A percentile compares a stretch with the other conserved stretches of the same genome.
Conservation (phyloP, 108 stramenopile species). For the Aurantiochytrium sp. region DNA sequence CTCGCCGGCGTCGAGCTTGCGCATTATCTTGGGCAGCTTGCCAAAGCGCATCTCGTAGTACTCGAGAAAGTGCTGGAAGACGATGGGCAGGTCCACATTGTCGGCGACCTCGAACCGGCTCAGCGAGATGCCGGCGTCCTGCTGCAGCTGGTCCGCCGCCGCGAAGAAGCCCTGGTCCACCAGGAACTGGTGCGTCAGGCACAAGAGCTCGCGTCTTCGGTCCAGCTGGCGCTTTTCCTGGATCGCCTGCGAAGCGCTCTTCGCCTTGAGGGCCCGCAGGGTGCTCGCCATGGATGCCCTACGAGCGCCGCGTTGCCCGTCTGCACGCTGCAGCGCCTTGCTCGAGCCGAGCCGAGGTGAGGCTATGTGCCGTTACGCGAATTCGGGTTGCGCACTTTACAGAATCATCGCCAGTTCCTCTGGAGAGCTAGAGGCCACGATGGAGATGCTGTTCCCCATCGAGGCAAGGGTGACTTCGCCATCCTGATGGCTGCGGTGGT, state of each 20-base stretch:
- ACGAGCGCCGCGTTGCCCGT: too few relatives aligned
- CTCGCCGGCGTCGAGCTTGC: background rate
- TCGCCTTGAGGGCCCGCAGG: background rate
- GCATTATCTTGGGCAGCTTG: conserved; percentile 30
- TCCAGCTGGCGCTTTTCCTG: conserved; percentile 35
- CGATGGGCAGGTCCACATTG: conserved; percentile 54
- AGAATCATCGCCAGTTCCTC: too few relatives aligned
- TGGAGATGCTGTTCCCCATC: too few relatives aligned
- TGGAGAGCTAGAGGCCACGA: too few relatives aligned
- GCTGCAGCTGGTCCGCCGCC: conserved; percentile 31
- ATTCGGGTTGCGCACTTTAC: too few relatives aligned
- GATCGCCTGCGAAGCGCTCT: background rate
- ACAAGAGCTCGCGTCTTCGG: conserved; percentile 25
- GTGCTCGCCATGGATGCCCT: background rate
- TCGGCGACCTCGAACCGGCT: conserved; percentile 52
- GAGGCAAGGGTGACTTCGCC: too few relatives aligned
- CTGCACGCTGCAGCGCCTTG: too few relatives aligned
- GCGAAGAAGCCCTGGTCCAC: conserved; percentile 35
- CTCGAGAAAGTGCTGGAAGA: conserved; percentile 58
- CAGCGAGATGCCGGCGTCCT: conserved; percentile 28
- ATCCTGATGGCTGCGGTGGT: too few relatives aligned
- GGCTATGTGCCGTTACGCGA: too few relatives aligned
- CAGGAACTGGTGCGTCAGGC: conserved; percentile 32
- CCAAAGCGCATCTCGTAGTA: conserved; percentile 60
- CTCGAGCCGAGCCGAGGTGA: too few relatives aligned